phyloP scores from a whole-genome alignment of 1,284 basidiomycete species.

The Leucoagaricus sp. region DNA sequence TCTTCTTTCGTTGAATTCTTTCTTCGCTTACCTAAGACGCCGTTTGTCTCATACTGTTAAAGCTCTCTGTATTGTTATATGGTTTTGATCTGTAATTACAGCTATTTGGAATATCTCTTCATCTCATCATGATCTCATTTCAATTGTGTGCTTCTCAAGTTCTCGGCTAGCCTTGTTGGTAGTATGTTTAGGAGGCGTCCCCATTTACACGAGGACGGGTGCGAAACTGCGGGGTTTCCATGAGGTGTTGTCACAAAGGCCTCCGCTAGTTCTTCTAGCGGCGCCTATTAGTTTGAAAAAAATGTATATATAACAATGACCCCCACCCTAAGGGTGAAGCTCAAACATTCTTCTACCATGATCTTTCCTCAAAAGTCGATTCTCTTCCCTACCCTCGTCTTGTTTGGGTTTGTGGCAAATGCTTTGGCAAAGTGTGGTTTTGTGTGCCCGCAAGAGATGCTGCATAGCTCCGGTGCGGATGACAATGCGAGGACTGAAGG shows the following conservation, averaged over 20 bases:
- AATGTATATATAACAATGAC: too few relatives aligned
- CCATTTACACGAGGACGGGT: too few relatives aligned
- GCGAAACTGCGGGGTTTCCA: too few relatives aligned
- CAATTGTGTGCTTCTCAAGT: too few relatives aligned
- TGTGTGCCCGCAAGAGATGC: constrained; percentile 3
- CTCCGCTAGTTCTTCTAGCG: too few relatives aligned
- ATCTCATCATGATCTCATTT: background rate
- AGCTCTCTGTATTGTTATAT: constrained; percentile 36
- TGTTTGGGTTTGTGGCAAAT: background rate
- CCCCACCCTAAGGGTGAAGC: background rate
- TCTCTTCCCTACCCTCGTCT: background rate
- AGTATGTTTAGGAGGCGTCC: too few relatives aligned
- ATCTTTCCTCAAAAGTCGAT: background rate
- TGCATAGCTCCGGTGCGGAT: background rate
- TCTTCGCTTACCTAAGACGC: constrained; percentile 16
- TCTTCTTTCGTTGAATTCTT: too few relatives aligned
- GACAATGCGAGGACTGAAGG: background rate
- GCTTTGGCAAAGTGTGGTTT: constrained; percentile 1
- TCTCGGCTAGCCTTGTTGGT: too few relatives aligned
- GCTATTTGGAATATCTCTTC: constrained; percentile 15
- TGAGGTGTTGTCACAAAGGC: too few relatives aligned
- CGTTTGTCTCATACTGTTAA: constrained; percentile 21
- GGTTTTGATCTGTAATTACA: constrained; percentile 32
- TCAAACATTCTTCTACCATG: background rate
- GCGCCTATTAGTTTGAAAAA: too few relatives aligned